Base-by-base conservation (phyloP, 345 rosid genomes). In the Clausena lansium region DNA sequence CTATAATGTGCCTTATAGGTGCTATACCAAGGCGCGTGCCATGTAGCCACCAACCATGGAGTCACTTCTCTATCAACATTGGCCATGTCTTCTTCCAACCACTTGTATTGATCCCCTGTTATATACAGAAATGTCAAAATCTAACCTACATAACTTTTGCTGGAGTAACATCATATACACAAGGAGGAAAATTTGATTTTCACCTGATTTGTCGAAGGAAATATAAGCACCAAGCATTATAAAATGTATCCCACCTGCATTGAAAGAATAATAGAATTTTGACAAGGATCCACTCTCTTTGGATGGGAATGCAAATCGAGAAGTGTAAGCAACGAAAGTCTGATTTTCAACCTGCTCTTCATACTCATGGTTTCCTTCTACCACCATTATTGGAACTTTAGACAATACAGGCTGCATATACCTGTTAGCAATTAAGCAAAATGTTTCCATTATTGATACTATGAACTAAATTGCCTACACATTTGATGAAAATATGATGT, bases 1-100 rank as follows among this genome's bases (percentile, higher is more conserved):
- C 93, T 88, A 80, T 91, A 95, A 85, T 92, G 97, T 33, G 89
- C 88, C 15, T 70, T 88, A 76, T 90, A 95, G 72, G 97, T 91
- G 84, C 89, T 92, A 73, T 95, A 95, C 99, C 99, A 95, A 50
- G 97, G 94, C 74, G 91, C 68, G 55, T 90, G 92, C 95, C 98
- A 92, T 33, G 91, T 79, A 70, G 92, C 99, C 80, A 91, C 87
- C 75, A 91, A 77, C 99, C 99, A 95, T 57, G 98, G 97, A 58
- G 99, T 93, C 76, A 89, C 86, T 64, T 81, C 76, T 81, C 97
- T 84, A 84, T 95, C 60, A 17, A 92, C 83, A 17, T 81, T 85
- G 10, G 80, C 85, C 57, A 95, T 82, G 80, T 95, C 98, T 57
- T 79, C 82, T 84, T 91, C 86, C 74, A 94, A 83, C 99, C 99